Percentiles rank a stretch among this genome's conserved stretches.
Evolutionary conservation across 2,329 filamentous ascomycete species (phyloP).

Genomic region (Keithomyces neogunnii): DNA sequence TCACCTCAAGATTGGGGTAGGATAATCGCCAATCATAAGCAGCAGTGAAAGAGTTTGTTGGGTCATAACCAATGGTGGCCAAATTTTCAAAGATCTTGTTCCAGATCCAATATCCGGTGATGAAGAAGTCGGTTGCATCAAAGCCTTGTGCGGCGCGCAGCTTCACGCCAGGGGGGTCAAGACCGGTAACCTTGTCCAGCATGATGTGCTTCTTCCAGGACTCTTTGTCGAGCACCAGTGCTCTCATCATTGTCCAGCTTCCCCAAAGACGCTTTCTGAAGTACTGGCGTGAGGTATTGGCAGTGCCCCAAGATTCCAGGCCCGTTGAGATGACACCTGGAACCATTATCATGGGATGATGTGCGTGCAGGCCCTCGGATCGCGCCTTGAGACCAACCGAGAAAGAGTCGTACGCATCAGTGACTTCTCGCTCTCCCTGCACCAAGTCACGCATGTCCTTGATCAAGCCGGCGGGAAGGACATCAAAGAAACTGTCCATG

Average conservation of each 20-base stretch:
- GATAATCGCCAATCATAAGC: conserved; percentile 88
- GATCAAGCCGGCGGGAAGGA: conserved; percentile 76
- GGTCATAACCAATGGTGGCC: conserved; percentile 92
- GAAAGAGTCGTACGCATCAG: conserved; percentile 89
- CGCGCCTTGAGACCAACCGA: conserved; percentile 78
- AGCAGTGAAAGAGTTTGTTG: conserved; percentile 62
- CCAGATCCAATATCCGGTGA: conserved; percentile 95
- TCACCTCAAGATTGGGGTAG: conserved; percentile 78
- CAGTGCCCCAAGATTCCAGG: conserved; percentile 92
- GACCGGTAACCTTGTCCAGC: conserved; percentile 83
- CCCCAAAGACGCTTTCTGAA: conserved; percentile 95
- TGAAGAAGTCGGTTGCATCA: conserved; percentile 94
- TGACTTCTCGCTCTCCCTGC: conserved; percentile 72
- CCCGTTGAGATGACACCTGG: conserved; percentile 97
- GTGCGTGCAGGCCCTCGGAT: conserved; percentile 68
- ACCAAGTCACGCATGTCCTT: conserved; percentile 80
- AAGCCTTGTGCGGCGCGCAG: conserved; percentile 91
- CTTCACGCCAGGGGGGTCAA: conserved; percentile 87
- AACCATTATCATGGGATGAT: conserved; percentile 92
- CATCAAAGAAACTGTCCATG: conserved; percentile 79
- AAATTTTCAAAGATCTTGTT: conserved; percentile 97
- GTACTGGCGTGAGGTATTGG: conserved; percentile 75
- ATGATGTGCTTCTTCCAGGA: conserved; percentile 95
- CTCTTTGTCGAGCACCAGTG: conserved; percentile 85
- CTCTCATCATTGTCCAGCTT: conserved; percentile 98